phyloP scores from a whole-genome alignment of 116 monocot species.

The Thalassia testudinum region DNA sequence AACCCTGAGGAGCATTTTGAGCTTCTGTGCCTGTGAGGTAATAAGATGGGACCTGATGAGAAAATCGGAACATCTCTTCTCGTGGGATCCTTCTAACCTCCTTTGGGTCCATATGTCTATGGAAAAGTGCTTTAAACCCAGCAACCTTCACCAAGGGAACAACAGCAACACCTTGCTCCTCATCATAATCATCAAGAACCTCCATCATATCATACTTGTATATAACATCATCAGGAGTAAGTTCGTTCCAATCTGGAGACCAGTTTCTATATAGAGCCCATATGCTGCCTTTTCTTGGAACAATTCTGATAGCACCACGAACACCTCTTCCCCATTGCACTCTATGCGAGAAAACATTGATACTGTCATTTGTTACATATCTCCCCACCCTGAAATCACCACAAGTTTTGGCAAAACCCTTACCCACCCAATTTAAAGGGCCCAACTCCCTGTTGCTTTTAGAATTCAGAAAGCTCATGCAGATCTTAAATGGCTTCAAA shows the following conservation, averaged over 20 bases:
- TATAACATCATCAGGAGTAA: slow-evolving; percentile 58
- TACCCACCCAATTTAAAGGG: slow-evolving; percentile 50
- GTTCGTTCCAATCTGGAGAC: slow-evolving; percentile 68
- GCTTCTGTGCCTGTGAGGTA: slow-evolving; percentile 59
- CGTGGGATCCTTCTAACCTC: slow-evolving; percentile 47
- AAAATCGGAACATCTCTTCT: slow-evolving; percentile 83
- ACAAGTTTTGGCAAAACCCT: slow-evolving; percentile 74
- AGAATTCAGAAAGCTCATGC: slow-evolving; percentile 50
- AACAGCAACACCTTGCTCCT: slow-evolving; percentile 54
- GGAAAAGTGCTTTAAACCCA: slow-evolving; percentile 81
- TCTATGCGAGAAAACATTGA: slow-evolving; percentile 80
- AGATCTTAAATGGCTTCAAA: slow-evolving; percentile 50
- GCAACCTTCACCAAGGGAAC: slow-evolving; percentile 62
- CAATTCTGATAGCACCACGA: slow-evolving; percentile 53
- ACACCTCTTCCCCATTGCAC: slow-evolving; percentile 65
- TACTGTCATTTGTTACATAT: slow-evolving; percentile 36
- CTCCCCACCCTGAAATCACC: slow-evolving; percentile 62
- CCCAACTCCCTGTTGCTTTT: slow-evolving; percentile 57
- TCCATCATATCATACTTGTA: slow-evolving; percentile 88
- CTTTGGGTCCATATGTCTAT: slow-evolving; percentile 33
- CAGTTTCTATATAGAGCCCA: slow-evolving; percentile 93
- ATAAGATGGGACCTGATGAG: slow-evolving; percentile 76
- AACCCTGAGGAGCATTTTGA: slow-evolving; percentile 61
- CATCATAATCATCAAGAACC: slow-evolving; percentile 62
- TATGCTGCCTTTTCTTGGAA: slow-evolving; percentile 62